Evolutionary conservation across 1,139 yeast genomes (phyloP), one percentile per base, ranked within the genome.

Genomic region (Candida neerlandica): DNA sequence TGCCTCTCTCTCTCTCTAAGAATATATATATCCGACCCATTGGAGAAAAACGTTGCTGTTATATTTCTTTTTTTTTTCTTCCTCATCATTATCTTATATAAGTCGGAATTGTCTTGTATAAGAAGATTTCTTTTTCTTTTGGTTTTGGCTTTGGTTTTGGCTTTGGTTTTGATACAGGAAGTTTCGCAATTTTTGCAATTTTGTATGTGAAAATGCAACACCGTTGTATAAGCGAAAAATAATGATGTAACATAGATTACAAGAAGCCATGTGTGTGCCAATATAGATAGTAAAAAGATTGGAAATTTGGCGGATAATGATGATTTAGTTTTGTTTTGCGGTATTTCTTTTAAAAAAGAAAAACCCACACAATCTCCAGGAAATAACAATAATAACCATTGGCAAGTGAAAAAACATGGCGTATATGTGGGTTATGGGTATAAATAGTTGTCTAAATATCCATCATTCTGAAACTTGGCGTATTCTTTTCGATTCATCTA

Each of bases 81-180:
- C n/a, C n/a, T n/a, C n/a, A n/a, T n/a, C n/a, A n/a, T n/a, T n/a
- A n/a, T n/a, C n/a, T n/a, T n/a, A n/a, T n/a, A n/a, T n/a, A 15
- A 5, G 27, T 12, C 19, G 35, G 35, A 33, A 6, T n/a, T 14
- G 5, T 9, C 5, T 23, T 23, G 27, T 23, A 23, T 6, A n/a
- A n/a, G n/a, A n/a, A 23, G 41, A 23, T 37, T 37, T 29, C 42
- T 40, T 41, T 32, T 41, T 41, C n/a, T 30, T 18, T 41, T 19
- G n/a, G n/a, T n/a, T n/a, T n/a, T n/a, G n/a, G n/a, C n/a, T n/a
- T n/a, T n/a, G n/a, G n/a, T n/a, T n/a, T n/a, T n/a, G n/a, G n/a
- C n/a, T n/a, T n/a, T n/a, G n/a, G n/a, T n/a, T n/a, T 27, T 26
- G n/a, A n/a, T n/a, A n/a, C n/a, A n/a, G n/a, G n/a, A n/a, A n/a